phyloP scores from a whole-genome alignment of 2,329 filamentous ascomycete species.

The Sphaerulina populicola region DNA sequence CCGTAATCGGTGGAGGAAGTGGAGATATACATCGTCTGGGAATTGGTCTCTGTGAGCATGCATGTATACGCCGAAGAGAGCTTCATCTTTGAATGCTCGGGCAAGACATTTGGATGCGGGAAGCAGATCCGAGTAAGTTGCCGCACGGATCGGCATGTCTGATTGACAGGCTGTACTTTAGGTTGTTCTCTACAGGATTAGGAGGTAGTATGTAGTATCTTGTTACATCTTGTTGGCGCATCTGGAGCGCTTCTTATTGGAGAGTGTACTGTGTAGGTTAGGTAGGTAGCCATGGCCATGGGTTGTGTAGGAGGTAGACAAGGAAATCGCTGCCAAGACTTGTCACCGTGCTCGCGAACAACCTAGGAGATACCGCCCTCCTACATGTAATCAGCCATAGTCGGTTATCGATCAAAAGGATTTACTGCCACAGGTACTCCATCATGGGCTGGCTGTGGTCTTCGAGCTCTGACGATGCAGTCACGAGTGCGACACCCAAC shows the following conservation, averaged over 20 bases:
- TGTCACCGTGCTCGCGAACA: no score
- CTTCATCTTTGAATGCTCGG: constrained; percentile 25
- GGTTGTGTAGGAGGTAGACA: no score
- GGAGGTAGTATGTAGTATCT: neutral
- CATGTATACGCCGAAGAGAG: constrained; percentile 21
- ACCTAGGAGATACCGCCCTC: no score
- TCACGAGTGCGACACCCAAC: neutral
- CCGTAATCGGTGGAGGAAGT: constrained; percentile 23
- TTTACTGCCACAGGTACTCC: neutral
- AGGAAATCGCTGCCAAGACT: neutral
- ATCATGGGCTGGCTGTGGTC: constrained; percentile 29
- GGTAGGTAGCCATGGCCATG: no score
- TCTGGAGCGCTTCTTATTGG: neutral
- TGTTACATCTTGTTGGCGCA: neutral
- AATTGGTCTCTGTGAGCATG: constrained; percentile 21
- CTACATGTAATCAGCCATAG: no score
- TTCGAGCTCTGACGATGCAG: constrained; percentile 12
- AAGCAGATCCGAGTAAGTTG: constrained; percentile 23
- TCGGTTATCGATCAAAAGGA: no score
- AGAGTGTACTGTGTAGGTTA: neutral
- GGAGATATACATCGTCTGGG: constrained; percentile 24
- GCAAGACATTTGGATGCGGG: constrained; percentile 23
- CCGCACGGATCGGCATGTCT: constrained; percentile 23
- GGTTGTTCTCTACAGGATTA: no score
- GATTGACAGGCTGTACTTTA: no score